These are phyloP conservation scores for Nevesoporus exiguus DNA, from an alignment of 768 basidiomycete genomes.

Conservation along the genomic window DNA sequence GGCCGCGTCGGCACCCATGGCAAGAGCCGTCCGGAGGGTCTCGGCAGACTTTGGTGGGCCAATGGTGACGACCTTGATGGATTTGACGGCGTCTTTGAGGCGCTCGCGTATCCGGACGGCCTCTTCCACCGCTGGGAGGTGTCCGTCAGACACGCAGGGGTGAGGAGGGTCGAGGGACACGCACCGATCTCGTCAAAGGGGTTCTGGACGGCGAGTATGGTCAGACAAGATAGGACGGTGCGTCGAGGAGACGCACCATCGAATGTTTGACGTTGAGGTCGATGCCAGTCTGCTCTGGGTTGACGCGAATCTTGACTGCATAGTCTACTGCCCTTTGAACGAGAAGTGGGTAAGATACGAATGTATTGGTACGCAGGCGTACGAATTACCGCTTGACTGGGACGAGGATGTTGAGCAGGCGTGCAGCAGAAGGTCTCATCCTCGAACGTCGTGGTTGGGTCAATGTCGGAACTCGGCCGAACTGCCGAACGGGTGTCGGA, in stretches of 20 bases:
- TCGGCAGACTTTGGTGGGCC: constrained; percentile 89
- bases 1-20: constrained; percentile 94
- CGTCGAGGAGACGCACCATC: constrained; percentile 60
- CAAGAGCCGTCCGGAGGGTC: constrained; percentile 91
- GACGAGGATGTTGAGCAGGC: constrained; percentile 85
- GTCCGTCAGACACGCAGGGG: background rate
- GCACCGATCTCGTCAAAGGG: constrained; percentile 99
- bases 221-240: background rate
- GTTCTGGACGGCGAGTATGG: constrained; percentile 54
- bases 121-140: constrained; percentile 81
- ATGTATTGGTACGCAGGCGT: background rate
- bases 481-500: background rate
- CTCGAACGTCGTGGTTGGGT: constrained; percentile 12
- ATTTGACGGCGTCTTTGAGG: constrained; percentile 70
- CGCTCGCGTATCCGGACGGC: constrained; percentile 91
- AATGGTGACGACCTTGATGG: constrained; percentile 91
- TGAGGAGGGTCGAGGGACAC: background rate
- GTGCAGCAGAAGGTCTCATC: constrained; percentile 76
- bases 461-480: constrained; percentile 13
- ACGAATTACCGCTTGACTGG: constrained; percentile 78
- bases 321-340: constrained; percentile 81
- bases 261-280: constrained; percentile 98
- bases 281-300: constrained; percentile 90
- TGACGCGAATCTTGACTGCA: constrained; percentile 97
- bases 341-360: constrained; percentile 1